Evolutionary conservation across 1,284 basidiomycete species (phyloP), one percentile per base, ranked within the genome.

Genomic region (Porogramme epimiltina): DNA sequence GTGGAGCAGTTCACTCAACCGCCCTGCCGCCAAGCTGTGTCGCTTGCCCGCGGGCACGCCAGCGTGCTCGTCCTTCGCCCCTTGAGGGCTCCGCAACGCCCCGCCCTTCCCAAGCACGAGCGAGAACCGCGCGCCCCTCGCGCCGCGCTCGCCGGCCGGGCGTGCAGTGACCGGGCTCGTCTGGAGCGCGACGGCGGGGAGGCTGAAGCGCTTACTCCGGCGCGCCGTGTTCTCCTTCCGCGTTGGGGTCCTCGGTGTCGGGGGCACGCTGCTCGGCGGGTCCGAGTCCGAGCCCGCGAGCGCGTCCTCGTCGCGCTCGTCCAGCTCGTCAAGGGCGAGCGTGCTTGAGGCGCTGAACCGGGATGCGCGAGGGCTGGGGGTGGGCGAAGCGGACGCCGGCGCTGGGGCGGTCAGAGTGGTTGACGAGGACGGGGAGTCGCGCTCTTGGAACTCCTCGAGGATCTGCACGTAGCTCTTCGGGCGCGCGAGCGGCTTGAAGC

Each of bases 101-200:
- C 5, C 59, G 42, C 70, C 67, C 51, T 72, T 72, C 20, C 77
- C 77, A 6, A 84, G 71, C 39, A 84, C 77, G 16, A 85, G 72
- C 34, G 84, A 87, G 56, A 82, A 82, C 55, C 83, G 68, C 58
- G 78, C 80, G 49, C 70, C 59, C 52, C 65, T 62, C 31, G 72
- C 68, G 13, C 9, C 8, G 28, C 28, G 9, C 9, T 37, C 13
- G 9, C 34, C 34, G 45, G 63, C 72, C 44, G 80, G 78, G 15
- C 80, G 76, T 20, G 85, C 77, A 40, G 84, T 86, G 9, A 91
- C 87, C n/a, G 79, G 80, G 28, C 81, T 82, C 33, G 84, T 82
- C 59, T 90, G 87, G 64, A 91, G 58, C 33, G 84, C 87, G 34
- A 91, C 74, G 11, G 86, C 86, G 47, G 88, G 87, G 51, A 87